Evolutionary conservation across 1,284 basidiomycete species (phyloP).

Genomic region (Porogramme epimiltina): DNA sequence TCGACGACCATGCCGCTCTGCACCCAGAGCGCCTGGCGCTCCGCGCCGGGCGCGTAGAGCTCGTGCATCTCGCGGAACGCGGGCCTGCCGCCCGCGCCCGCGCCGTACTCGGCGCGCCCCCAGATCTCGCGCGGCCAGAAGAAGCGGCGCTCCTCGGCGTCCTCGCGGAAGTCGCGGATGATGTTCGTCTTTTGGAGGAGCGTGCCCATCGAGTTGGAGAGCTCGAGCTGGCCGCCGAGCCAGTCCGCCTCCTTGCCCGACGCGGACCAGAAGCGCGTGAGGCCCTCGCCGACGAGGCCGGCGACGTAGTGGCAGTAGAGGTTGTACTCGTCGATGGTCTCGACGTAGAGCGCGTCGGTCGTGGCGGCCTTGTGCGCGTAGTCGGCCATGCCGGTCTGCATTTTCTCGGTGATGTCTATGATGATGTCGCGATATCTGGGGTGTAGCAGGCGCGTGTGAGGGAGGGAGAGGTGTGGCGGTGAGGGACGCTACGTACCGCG

Average conservation of each 20-base stretch:
- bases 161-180: slow-evolving; percentile 94
- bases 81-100: slow-evolving; percentile 24
- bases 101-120: slow-evolving; percentile 60
- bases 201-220: slow-evolving; percentile 96
- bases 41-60: slow-evolving; percentile 54
- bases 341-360: slow-evolving; percentile 69
- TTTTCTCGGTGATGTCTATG: slow-evolving; percentile 80
- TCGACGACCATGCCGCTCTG: slow-evolving; percentile 91
- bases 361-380: slow-evolving; percentile 84
- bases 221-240: slow-evolving; percentile 81
- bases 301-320: slow-evolving; percentile 99
- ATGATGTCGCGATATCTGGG: slow-evolving; percentile 82
- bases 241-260: slow-evolving; percentile 84
- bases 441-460: neutral
- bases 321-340: slow-evolving; percentile 85
- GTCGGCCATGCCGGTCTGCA: slow-evolving; percentile 96
- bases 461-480: neutral
- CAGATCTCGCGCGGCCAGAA: slow-evolving; percentile 98
- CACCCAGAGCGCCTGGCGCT: slow-evolving; percentile 72
- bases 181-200: slow-evolving; percentile 99
- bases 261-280: slow-evolving; percentile 88
- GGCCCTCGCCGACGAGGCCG: slow-evolving; percentile 95
- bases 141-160: slow-evolving; percentile 81
- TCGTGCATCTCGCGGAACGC: slow-evolving; percentile 68
- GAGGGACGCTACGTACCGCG: slow-evolving; percentile 50